Conservation (phyloP, 768 basidiomycete genomes). For the Boletales sp. region DNA sequence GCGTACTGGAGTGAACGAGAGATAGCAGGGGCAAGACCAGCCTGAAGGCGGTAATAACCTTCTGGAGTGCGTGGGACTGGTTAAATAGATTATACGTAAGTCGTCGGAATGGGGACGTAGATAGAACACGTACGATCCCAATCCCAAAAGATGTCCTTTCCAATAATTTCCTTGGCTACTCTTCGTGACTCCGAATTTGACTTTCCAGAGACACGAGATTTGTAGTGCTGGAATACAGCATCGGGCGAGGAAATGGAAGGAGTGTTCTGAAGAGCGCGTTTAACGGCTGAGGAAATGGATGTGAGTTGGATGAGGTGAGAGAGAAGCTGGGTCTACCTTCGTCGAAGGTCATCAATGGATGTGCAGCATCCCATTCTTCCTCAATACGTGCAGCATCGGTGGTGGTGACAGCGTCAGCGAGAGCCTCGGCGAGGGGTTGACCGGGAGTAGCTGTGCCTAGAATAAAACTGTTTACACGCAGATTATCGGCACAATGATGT, state of each 20-base stretch:
- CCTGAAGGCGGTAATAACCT: slow-evolving; percentile 86
- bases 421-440: slow-evolving; percentile 60
- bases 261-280: slow-evolving; percentile 15
- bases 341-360: slow-evolving; percentile 79
- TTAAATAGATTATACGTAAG: slow-evolving; percentile 1
- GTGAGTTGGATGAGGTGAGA: slow-evolving; percentile 34
- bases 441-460: slow-evolving; percentile 53
- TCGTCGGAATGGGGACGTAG: background rate
- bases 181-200: slow-evolving; percentile 70
- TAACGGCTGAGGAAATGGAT: slow-evolving; percentile 18
- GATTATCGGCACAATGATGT: slow-evolving; percentile 5
- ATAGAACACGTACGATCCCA: slow-evolving; percentile 67
- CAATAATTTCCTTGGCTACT: slow-evolving; percentile 68
- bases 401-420: slow-evolving; percentile 63
- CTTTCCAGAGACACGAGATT: slow-evolving; percentile 53
- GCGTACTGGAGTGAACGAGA: slow-evolving; percentile 78
- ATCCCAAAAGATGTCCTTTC: slow-evolving; percentile 72
- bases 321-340: slow-evolving; percentile 58
- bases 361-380: slow-evolving; percentile 64
- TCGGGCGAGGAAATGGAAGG: slow-evolving; percentile 29
- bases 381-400: slow-evolving; percentile 72
- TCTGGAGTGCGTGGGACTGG: slow-evolving; percentile 83
- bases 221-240: slow-evolving; percentile 56
- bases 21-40: slow-evolving; percentile 79
- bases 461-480: slow-evolving; percentile 48